Evolutionary conservation across 345 rosid genomes (phyloP), one percentile per base, ranked within the genome.

Genomic region (Eucalyptus marginata): DNA sequence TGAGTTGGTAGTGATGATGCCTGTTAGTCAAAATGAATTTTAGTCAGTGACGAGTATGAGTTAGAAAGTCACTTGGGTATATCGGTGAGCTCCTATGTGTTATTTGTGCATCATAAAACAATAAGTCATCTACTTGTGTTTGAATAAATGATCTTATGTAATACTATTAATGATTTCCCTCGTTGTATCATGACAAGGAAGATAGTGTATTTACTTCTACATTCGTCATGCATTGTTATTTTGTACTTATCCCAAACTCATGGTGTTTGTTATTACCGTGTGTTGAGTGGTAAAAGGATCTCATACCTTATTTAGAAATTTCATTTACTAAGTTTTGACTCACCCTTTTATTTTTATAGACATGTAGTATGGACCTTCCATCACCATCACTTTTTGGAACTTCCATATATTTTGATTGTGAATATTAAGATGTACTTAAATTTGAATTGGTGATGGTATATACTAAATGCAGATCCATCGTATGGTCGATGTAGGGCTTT

Each of bases 251-350:
- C 68, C 31, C n/a, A 13, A 27, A 62, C 3, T 62, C 31, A 12
- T 0, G 4, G 2, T 62, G 31, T 59, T 59, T 59, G 68, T 62
- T 62, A 13, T 13, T 13, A 27, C 1, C 0, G 0, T 52, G 24
- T 11, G 15, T 25, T 27, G 8, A 62, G 3, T 62, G 68, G 14
- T 62, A 27, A 62, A 27, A 62, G 16, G 1, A 13, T 27, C 15
- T 11, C 68, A 3, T 59, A 27, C 13, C 29, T 25, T 27, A 27
- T 5, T 27, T 59, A 59, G 15, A 59, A 5, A 62, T 62, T 62
- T 62, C 33, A 62, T 27, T 62, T 27, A 62, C 15, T 27, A 13
- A 27, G 68, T 3, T 62, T 62, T 62, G 7, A 27, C 3, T 62
- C 68, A 27, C 17, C 4, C 2, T 27, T 62, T 59, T 59, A 59